Evolutionary conservation across 768 basidiomycete species (phyloP), one percentile per base, ranked within the genome.

Genomic region (Lactarius pseudohatsudake): DNA sequence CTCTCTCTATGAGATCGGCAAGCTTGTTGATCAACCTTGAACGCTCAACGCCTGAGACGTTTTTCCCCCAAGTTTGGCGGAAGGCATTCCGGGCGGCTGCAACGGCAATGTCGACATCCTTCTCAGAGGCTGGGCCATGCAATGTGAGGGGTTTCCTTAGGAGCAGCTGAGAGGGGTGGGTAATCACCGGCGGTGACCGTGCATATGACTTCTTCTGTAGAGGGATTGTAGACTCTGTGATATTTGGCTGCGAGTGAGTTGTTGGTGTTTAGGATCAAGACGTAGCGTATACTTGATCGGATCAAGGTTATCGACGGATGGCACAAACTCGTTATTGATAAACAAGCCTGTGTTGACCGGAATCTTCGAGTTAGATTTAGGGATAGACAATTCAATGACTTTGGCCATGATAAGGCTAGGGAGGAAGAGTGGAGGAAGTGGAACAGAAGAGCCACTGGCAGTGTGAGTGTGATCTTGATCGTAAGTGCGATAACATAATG

Each of bases 261-360:
- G 20, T 34, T 22, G 36, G 10, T 36, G 34, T 11, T 38, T 34
- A 55, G 26, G 53, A 34, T 57, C 40, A 30, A 15, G 10, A 10
- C 13, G 34, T 32, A 15, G 26, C 26, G 76, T 86, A 70, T 71
- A 91, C 90, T 83, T 74, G 74, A 93, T 85, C 54, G 81, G 75
- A 64, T 90, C 88, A 16, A 79, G 73, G 38, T 86, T 89, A 72
- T 91, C 89, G 30, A 82, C 81, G 7, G 90, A 91, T n/a, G 86
- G 75, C 34, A 92, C 89, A 72, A 94, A 96, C 74, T 94, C 84
- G 75, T 92, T 93, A 81, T 95, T 88, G 78, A 98, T 95, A 80
- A 92, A 98, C 30, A 96, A 82, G 20, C 93, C 93, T 8, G 91
- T 92, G 11, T 88, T 88, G 43, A 95, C 81, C 41, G 79, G 79